phyloP scores from a whole-genome alignment of 2,329 filamentous ascomycete species.

The Aspergillus tanneri region DNA sequence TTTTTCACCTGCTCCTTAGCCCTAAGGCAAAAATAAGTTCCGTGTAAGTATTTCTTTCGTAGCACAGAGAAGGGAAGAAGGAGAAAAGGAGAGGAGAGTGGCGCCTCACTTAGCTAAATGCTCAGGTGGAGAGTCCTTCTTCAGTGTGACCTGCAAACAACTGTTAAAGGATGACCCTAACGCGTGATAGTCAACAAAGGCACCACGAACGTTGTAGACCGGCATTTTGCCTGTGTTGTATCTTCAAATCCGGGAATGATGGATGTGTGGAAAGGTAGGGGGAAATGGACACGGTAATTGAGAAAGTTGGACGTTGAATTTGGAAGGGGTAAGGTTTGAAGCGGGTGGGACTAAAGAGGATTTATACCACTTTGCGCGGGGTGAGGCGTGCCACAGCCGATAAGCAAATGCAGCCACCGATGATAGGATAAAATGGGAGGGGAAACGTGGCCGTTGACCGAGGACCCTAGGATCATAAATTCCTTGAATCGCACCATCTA shows the following conservation, averaged over 20 bases:
- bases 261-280: background rate
- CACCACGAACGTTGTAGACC: constrained; percentile 39
- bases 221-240: constrained; percentile 31
- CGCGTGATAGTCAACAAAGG: background rate
- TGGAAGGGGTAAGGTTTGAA: background rate
- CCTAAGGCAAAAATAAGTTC: constrained; percentile 46
- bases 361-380: constrained; percentile 16
- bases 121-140: constrained; percentile 64
- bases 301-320: constrained; percentile 1
- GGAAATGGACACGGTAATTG: background rate
- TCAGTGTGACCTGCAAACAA: constrained; percentile 69
- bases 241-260: background rate
- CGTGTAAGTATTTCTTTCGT: constrained; percentile 15
- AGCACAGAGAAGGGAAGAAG: no score
- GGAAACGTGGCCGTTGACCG: background rate
- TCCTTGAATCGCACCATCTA: constrained; percentile 5
- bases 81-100: background rate
- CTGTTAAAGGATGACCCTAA: background rate
- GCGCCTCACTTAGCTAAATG: constrained; percentile 66
- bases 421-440: constrained; percentile 2
- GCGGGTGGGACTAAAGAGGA: constrained; percentile 10
- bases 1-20: constrained; percentile 73
- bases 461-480: background rate
- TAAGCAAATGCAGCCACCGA: constrained; percentile 6
- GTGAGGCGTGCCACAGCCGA: constrained; percentile 10